phyloP scores from a whole-genome alignment of 1,284 basidiomycete species.

The Cutaneotrichosporon cavernicola region DNA sequence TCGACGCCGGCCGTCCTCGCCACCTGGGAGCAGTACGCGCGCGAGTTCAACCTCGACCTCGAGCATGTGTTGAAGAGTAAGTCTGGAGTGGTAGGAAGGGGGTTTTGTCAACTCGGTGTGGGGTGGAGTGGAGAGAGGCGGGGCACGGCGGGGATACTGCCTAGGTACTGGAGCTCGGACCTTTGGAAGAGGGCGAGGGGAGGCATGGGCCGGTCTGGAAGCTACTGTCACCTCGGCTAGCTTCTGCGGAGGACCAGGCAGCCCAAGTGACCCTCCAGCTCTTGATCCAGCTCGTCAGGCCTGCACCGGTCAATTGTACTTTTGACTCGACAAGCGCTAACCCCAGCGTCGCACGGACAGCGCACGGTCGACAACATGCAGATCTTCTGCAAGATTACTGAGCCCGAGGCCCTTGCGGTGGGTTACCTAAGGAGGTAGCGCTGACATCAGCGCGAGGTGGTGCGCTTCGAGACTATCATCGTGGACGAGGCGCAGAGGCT shows the following conservation, averaged over 20 bases:
- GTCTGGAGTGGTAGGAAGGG: constrained; percentile 14
- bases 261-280: too few species aligned
- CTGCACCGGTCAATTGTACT: not conserved
- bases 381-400: constrained; percentile 64
- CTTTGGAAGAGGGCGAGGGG: too few species aligned
- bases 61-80: constrained; percentile 48
- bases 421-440: constrained; percentile 7
- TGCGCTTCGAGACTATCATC: constrained; percentile 51
- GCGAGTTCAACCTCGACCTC: constrained; percentile 48
- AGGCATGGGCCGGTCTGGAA: too few species aligned
- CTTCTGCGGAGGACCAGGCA: too few species aligned
- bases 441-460: constrained; percentile 26
- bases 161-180: too few species aligned
- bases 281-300: not conserved
- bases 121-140: too few species aligned
- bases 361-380: constrained; percentile 69
- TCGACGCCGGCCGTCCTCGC: constrained; percentile 51
- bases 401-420: constrained; percentile 62
- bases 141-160: too few species aligned
- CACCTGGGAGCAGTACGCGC: constrained; percentile 48
- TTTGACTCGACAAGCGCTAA: not conserved
- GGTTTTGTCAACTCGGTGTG: too few species aligned
- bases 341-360: constrained; percentile 69
- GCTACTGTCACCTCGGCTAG: too few species aligned
- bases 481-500: constrained; percentile 45